Conservation (phyloP, 257 asterid genomes). For the Ligustrum vulgare region DNA sequence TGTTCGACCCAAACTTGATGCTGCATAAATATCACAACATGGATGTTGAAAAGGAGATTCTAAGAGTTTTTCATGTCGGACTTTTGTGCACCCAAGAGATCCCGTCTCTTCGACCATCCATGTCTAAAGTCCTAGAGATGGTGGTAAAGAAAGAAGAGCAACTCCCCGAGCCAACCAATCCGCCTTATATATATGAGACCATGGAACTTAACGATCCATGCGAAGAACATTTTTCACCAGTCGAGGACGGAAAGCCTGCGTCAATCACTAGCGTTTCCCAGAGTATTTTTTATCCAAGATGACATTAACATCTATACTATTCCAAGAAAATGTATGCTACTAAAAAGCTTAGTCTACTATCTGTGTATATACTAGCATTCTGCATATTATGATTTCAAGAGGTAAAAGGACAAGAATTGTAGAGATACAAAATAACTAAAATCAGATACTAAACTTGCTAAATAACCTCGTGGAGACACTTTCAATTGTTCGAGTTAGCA, state of each 20-base stretch:
- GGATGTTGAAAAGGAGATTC: slow-evolving; percentile 27
- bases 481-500: no score
- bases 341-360: background rate
- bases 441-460: no score
- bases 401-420: no score
- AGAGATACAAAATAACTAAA: no score
- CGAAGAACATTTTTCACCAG: background rate
- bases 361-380: background rate
- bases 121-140: slow-evolving; percentile 35
- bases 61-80: slow-evolving; percentile 20
- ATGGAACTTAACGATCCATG: background rate
- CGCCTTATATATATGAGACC: slow-evolving; percentile 19
- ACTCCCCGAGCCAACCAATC: slow-evolving; percentile 22
- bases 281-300: slow-evolving; percentile 23
- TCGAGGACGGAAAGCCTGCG: background rate
- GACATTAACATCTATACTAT: background rate
- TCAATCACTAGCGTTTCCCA: slow-evolving; percentile 12
- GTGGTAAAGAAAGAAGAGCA: slow-evolving; percentile 20
- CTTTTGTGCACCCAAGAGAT: slow-evolving; percentile 41
- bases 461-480: no score
- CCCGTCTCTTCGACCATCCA: slow-evolving; percentile 35
- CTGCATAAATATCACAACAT: slow-evolving; percentile 27
- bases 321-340: background rate
- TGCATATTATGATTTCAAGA: no score
- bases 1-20: slow-evolving; percentile 47